A percentile compares a stretch with the other conserved stretches of the same genome.
Evolutionary conservation across 441 rosid species (phyloP).

Genomic region (Oxalis stricta): DNA sequence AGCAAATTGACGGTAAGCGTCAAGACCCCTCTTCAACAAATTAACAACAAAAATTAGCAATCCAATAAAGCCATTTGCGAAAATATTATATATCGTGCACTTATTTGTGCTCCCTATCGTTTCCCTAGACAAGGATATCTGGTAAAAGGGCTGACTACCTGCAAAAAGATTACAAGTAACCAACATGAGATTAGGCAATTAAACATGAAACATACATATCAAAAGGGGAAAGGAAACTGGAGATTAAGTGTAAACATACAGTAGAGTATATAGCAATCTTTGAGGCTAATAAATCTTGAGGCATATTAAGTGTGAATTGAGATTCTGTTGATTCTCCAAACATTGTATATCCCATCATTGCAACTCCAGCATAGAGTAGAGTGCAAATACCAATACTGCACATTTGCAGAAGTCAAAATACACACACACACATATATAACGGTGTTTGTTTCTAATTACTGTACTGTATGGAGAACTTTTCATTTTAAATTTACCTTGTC

Average conservation of each 20-base stretch:
- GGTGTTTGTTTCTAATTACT: background rate
- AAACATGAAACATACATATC: no score
- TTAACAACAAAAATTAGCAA: no score
- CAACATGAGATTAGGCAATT: background rate
- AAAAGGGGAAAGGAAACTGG: no score
- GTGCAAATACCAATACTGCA: slow-evolving; percentile 63
- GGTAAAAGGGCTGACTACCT: slow-evolving; percentile 90
- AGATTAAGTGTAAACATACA: slow-evolving; percentile 17
- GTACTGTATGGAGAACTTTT: background rate
- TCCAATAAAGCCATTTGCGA: no score
- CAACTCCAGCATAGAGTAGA: slow-evolving; percentile 67
- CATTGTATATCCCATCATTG: slow-evolving; percentile 77
- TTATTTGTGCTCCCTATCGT: background rate
- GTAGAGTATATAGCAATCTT: slow-evolving; percentile 90
- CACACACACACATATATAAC: background rate
- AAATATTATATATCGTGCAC: background rate
- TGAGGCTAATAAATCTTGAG: slow-evolving; percentile 63
- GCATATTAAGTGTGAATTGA: slow-evolving; percentile 86
- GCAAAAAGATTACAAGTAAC: slow-evolving; percentile 25
- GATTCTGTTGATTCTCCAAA: slow-evolving; percentile 64
- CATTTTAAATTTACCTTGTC: slow-evolving; percentile 28
- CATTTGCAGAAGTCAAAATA: background rate
- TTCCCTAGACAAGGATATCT: slow-evolving; percentile 52
- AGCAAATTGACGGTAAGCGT: no score
- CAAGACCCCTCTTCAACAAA: no score